Evolutionary conservation across 2,329 filamentous ascomycete species (phyloP).

Genomic region (Colletotrichum lupini): DNA sequence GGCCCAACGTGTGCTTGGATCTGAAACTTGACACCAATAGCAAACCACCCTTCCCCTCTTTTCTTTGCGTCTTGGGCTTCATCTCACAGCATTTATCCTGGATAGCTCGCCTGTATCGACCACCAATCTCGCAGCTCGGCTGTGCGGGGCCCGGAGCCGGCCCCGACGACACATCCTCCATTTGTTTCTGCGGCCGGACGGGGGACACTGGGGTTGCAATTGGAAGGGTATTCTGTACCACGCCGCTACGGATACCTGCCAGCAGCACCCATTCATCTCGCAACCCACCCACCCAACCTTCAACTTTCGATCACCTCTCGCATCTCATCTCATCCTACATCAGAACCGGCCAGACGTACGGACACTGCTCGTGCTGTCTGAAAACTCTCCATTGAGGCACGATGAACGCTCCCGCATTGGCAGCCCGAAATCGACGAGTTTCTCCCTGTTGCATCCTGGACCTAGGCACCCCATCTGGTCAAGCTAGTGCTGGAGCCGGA

Average conservation of each 20-base stretch:
- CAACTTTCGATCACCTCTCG: background rate
- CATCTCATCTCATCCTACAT: background rate
- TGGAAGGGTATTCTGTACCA: background rate
- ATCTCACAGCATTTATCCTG: background rate
- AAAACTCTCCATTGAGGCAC: background rate
- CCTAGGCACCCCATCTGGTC: background rate
- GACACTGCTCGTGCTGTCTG: background rate
- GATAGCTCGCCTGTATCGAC: background rate
- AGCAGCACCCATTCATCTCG: slow-evolving; percentile 3
- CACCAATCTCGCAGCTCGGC: background rate
- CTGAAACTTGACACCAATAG: slow-evolving; percentile 20
- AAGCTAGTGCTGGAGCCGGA: background rate
- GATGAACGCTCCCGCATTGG: slow-evolving; percentile 17
- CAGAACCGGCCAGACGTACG: background rate
- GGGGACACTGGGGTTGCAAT: background rate
- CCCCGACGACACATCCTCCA: background rate
- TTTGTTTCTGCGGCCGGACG: background rate
- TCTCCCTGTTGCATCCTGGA: slow-evolving; percentile 11
- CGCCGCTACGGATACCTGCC: background rate
- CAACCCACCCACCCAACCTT: background rate
- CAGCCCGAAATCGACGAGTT: slow-evolving; percentile 14
- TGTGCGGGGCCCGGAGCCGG: background rate
- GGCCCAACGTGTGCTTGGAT: background rate
- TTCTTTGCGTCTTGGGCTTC: background rate
- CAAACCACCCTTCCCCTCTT: background rate